Base-by-base conservation (phyloP, 2,329 filamentous ascomycete genomes). In the Beauveria australis region DNA sequence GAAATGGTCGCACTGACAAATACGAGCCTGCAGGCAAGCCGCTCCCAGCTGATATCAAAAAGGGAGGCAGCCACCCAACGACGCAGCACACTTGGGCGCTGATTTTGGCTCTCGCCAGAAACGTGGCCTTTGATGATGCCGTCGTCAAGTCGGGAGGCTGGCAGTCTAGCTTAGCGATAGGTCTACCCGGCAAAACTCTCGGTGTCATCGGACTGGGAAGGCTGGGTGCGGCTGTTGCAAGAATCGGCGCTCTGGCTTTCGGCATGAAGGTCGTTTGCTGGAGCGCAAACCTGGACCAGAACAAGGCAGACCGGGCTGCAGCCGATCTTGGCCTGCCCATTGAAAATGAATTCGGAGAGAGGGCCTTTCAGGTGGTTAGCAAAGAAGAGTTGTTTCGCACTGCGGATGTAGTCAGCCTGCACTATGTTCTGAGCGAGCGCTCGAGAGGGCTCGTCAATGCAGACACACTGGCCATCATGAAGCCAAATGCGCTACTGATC, bases 341-440 rank as follows among this genome's bases (percentile, higher is more conserved):
- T 0, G 81, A 81, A 63, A 75, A 71, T 59, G 74, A 71, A 9
- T 70, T 76, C 12, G 78, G 79, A 0, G 76, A 77, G 57, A 85
- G 82, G 67, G 79, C 76, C 0, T 86, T 89, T 67, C 73, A 70
- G 40, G 83, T 78, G 0, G 82, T 85, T 1, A 76, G 74, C 56
- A 89, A 90, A 68, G 78, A 83, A 62, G 82, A 87, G 61, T 74
- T 91, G 53, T 87, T 90, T 63, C 67, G 68, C 18, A 67, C 68
- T 0, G 79, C 87, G 10, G 88, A 91, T 71, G 81, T 91, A 8
- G 69, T 91, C 16, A 88, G 82, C 66, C 65, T 91, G 64, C 88
- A 91, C 69, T 80, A 86, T 65, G 87, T 90, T 24, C 73, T 91
- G 28, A 85, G 82, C 28, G 80, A 84, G 33, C 76, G 88, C 26